A percentile compares a stretch with the other conserved stretches of the same genome.
Evolutionary conservation across 257 asterid species (phyloP).

Genomic region (Lavandula angustifolia): DNA sequence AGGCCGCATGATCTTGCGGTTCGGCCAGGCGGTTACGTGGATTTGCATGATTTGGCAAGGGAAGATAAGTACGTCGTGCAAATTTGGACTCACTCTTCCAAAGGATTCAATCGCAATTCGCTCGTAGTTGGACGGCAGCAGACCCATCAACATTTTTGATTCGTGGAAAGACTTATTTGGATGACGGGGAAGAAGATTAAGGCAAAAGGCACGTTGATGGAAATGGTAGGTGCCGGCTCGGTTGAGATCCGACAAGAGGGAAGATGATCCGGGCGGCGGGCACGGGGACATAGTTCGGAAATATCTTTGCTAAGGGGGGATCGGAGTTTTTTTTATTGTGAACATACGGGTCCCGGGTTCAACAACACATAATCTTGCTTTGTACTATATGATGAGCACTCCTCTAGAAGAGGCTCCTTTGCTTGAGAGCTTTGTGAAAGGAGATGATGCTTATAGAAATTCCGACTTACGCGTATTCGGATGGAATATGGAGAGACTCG

Average conservation of each 20-base stretch:
- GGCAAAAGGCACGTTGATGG: constrained; percentile 89
- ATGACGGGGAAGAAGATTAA: constrained; percentile 87
- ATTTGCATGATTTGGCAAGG: constrained; percentile 80
- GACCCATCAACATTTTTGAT: constrained; percentile 87
- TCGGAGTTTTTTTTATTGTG: constrained; percentile 85
- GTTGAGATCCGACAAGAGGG: constrained; percentile 95
- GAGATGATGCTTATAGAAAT: constrained; percentile 92
- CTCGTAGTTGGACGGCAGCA: constrained; percentile 86
- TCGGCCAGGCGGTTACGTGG: constrained; percentile 41
- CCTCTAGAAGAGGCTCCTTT: constrained; percentile 84
- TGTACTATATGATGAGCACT: constrained; percentile 91
- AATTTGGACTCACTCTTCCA: constrained; percentile 86
- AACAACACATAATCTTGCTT: constrained; percentile 78
- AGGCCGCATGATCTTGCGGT: constrained; percentile 84
- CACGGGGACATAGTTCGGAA: constrained; percentile 90
- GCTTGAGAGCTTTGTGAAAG: constrained; percentile 87
- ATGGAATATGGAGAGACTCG: no score
- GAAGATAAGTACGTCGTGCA: constrained; percentile 69
- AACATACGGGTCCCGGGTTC: constrained; percentile 62
- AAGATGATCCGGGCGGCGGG: constrained; percentile 94
- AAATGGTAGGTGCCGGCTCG: constrained; percentile 99
- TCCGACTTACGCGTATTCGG: constrained; percentile 26
- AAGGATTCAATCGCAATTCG: constrained; percentile 70
- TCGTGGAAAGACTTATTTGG: constrained; percentile 92
- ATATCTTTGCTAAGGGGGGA: constrained; percentile 90